A percentile compares a stretch with the other conserved stretches of the same genome.
Evolutionary conservation across 202 grass and related monocot genomes (phyloP).

Genomic region (Panicum hallii): DNA sequence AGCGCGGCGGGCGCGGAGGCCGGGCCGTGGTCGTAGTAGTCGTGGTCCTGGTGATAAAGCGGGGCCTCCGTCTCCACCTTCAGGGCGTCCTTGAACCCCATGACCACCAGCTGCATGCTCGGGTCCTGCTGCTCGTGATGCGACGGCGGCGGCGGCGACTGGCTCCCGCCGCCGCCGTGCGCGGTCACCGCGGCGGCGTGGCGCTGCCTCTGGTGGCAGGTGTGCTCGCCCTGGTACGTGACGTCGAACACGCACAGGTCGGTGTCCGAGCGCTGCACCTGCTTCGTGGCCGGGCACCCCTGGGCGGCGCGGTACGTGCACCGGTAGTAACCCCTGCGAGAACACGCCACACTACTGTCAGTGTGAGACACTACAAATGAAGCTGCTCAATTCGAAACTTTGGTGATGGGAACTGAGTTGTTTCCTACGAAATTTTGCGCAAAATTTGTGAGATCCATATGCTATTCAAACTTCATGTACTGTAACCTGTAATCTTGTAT

Average conservation of each 20-base stretch:
- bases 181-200: neutral
- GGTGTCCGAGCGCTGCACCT: slow-evolving; percentile 84
- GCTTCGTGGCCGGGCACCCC: slow-evolving; percentile 69
- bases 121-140: neutral
- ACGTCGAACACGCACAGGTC: slow-evolving; percentile 68
- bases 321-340: slow-evolving; percentile 80
- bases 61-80: slow-evolving; percentile 16
- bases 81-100: slow-evolving; percentile 36
- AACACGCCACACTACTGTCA: neutral
- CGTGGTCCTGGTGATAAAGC: neutral
- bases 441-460: neutral
- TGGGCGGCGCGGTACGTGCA: slow-evolving; percentile 70
- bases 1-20: neutral
- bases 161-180: neutral
- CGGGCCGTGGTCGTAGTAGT: neutral
- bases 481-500: neutral
- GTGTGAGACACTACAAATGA: neutral
- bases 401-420: neutral
- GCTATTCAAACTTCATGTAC: neutral
- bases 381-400: neutral
- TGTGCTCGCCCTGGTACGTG: slow-evolving; percentile 79
- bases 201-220: slow-evolving; percentile 56
- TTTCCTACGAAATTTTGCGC: neutral
- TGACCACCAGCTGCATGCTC: slow-evolving; percentile 42
- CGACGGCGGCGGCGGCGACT: neutral